phyloP scores from a whole-genome alignment of 257 asterid species.

The Solanum gandarillasii region DNA sequence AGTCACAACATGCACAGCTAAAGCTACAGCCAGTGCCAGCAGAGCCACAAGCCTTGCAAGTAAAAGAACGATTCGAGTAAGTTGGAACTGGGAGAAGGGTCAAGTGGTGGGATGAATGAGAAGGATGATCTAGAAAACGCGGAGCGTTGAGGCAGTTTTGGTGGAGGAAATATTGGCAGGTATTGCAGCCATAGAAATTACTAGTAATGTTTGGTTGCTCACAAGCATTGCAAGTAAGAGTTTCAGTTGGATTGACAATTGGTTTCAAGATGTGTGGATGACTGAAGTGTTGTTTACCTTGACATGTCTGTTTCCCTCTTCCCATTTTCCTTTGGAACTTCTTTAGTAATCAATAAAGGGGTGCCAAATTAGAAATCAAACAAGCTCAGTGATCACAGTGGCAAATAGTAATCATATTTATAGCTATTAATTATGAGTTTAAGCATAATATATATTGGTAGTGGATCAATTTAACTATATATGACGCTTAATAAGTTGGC shows the following conservation, averaged over 20 bases:
- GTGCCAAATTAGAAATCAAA: neutral
- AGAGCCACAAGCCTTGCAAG: conserved; percentile 40
- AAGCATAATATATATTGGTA: neutral
- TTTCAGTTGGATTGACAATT: conserved; percentile 4
- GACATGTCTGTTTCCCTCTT: neutral
- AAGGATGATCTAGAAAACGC: conserved; percentile 34
- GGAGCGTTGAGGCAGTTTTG: conserved; percentile 37
- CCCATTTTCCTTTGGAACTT: neutral
- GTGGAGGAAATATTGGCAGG: conserved; percentile 38
- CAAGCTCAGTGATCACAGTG: neutral
- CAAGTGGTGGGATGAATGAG: conserved; percentile 40
- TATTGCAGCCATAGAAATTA: conserved; percentile 10
- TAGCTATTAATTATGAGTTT: neutral
- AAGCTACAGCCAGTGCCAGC: conserved; percentile 34
- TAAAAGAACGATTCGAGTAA: conserved; percentile 24
- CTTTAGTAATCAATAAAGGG: neutral
- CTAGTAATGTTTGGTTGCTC: conserved; percentile 12
- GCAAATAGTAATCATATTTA: neutral
- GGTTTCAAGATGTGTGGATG: conserved; percentile 34
- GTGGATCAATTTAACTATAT: neutral
- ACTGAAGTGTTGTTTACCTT: conserved; percentile 28
- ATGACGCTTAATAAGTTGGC: neutral
- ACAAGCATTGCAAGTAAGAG: conserved; percentile 37
- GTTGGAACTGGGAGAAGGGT: conserved; percentile 33
- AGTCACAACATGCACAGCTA: conserved; percentile 25